phyloP scores from a whole-genome alignment of 2,329 filamentous ascomycete genomes.

The Pyrenochaeta sp. region DNA sequence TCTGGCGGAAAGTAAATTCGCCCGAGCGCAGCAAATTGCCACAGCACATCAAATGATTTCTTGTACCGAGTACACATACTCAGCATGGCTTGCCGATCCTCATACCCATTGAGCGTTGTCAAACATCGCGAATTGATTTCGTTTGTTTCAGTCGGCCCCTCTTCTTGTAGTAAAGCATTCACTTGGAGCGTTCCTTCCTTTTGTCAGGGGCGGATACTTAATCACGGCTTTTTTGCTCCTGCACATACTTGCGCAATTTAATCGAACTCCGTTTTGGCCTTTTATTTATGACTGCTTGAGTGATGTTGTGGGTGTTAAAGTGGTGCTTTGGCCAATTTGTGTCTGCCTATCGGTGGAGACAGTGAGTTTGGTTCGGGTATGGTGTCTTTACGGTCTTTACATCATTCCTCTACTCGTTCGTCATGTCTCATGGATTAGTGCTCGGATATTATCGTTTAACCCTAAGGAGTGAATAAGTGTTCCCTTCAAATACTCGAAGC shows the following conservation, averaged over 20 bases:
- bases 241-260: slow-evolving; percentile 16
- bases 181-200: slow-evolving; percentile 12
- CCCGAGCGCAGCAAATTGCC: background rate
- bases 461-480: too few species aligned
- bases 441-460: too few species aligned
- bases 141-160: slow-evolving; percentile 2
- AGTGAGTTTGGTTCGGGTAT: too few species aligned
- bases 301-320: too few species aligned
- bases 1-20: slow-evolving; percentile 22
- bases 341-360: too few species aligned
- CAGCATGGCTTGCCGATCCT: slow-evolving; percentile 31
- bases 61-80: slow-evolving; percentile 44
- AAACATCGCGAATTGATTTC: slow-evolving; percentile 10
- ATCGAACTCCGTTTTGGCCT: too few species aligned
- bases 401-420: too few species aligned
- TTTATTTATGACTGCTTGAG: too few species aligned
- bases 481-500: too few species aligned
- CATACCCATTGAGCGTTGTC: slow-evolving; percentile 34
- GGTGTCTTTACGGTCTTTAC: too few species aligned
- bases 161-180: slow-evolving; percentile 16
- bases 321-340: too few species aligned
- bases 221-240: slow-evolving; percentile 5
- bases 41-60: slow-evolving; percentile 16
- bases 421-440: too few species aligned
- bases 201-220: slow-evolving; percentile 5